Evolutionary conservation across 495 filamentous ascomycete genomes (phyloP).

Genomic region (Podospora pseudoanserina): DNA sequence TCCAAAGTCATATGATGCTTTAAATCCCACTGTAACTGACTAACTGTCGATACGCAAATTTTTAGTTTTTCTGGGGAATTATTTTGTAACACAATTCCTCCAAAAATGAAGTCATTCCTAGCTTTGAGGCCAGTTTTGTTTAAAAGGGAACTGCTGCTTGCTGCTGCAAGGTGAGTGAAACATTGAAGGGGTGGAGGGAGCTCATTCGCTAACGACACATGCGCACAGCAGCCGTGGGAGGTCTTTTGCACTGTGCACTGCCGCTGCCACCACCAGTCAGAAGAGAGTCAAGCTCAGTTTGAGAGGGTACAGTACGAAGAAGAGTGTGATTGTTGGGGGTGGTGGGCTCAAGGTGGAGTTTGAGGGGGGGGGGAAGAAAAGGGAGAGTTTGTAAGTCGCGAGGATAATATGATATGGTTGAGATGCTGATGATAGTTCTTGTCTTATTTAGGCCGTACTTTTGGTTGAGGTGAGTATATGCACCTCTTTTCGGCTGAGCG

Average conservation of each 20-base stretch:
- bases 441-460: constrained; percentile 19
- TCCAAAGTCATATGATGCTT: neutral
- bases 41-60: too few relatives aligned
- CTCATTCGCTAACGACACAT: neutral
- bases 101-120: constrained; percentile 3
- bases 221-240: neutral
- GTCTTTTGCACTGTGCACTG: neutral
- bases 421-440: neutral
- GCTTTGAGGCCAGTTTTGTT: neutral
- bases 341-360: neutral
- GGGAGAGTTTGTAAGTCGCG: neutral
- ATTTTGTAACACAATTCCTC: neutral
- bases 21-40: neutral
- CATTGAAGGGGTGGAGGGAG: neutral
- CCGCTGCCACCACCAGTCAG: neutral
- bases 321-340: neutral
- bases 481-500: neutral
- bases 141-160: neutral
- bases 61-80: too few relatives aligned
- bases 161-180: constrained; percentile 16
- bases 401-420: neutral
- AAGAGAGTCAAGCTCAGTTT: neutral
- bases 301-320: neutral
- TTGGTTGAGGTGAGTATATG: constrained; percentile 39
- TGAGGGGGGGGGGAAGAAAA: neutral